Evolutionary conservation across 202 grass and related monocot species (phyloP).

Genomic region (Setaria italica): DNA sequence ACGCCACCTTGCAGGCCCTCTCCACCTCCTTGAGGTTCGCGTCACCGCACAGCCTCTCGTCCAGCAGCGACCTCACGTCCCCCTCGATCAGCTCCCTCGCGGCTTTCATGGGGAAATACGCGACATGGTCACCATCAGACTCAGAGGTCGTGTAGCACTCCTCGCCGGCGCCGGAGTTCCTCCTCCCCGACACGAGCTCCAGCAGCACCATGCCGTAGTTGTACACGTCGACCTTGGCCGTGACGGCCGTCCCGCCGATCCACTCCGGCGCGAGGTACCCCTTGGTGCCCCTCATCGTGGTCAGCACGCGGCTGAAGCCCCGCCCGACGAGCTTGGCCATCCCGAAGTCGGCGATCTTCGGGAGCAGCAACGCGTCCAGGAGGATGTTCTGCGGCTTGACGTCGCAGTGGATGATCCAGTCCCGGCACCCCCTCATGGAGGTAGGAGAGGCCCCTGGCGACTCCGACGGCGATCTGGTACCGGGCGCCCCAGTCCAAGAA

Average conservation of each 20-base stretch:
- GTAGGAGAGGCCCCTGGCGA: conserved; percentile 52
- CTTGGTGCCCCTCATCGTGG: conserved; percentile 50
- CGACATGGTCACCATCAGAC: background rate
- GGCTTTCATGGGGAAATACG: conserved; percentile 50
- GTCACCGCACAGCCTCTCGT: conserved; percentile 36
- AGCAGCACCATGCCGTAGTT: conserved; percentile 62
- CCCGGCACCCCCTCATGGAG: conserved; percentile 58
- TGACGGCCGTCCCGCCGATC: conserved; percentile 45
- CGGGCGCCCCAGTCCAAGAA: conserved; percentile 36
- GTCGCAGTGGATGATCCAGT: conserved; percentile 61
- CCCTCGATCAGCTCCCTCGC: conserved; percentile 49
- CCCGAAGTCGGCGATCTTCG: conserved; percentile 51
- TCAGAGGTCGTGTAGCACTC: background rate
- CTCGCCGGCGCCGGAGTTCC: conserved; percentile 1
- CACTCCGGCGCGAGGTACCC: conserved; percentile 73
- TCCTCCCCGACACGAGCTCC: conserved; percentile 49
- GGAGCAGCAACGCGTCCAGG: conserved; percentile 36
- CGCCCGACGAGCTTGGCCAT: conserved; percentile 49
- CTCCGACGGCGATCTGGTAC: conserved; percentile 46
- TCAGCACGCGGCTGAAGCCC: conserved; percentile 51
- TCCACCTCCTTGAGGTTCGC: conserved; percentile 42
- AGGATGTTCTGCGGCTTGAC: conserved; percentile 48
- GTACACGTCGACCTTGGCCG: conserved; percentile 54
- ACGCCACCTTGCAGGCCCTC: conserved; percentile 56
- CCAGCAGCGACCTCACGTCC: conserved; percentile 53